Evolutionary conservation across 1,284 basidiomycete genomes (phyloP).

Genomic region (Ustilago nuda): DNA sequence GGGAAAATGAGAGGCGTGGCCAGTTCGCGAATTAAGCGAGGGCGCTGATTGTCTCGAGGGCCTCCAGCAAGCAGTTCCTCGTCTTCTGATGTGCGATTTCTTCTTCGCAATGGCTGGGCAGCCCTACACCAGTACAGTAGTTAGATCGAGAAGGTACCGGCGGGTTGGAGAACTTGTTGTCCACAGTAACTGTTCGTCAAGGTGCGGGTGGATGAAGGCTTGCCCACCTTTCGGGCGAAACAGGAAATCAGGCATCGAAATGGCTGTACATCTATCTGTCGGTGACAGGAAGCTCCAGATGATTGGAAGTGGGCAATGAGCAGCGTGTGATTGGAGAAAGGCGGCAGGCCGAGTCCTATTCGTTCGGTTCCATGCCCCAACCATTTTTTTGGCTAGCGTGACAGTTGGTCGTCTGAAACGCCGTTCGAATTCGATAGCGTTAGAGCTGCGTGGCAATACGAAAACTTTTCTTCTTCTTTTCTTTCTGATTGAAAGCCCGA

Average conservation of each 20-base stretch:
- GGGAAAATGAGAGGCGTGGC: neutral
- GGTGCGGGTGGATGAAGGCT: neutral
- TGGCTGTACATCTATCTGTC: too few species aligned
- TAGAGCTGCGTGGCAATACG: neutral
- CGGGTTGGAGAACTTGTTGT: neutral
- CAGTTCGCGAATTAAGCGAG: constrained; percentile 5
- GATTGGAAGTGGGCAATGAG: neutral
- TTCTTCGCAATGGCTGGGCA: neutral
- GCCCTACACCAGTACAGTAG: too few species aligned
- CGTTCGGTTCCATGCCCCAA: constrained; percentile 6
- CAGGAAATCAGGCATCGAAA: neutral
- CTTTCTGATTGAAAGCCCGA: constrained; percentile 7
- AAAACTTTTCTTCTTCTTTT: constrained; percentile 9
- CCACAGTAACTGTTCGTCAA: neutral
- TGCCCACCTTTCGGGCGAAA: constrained; percentile 1
- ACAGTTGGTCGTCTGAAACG: constrained; percentile 2
- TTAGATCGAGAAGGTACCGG: neutral
- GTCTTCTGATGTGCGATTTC: neutral
- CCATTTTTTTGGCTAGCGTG: neutral
- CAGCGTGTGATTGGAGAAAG: constrained; percentile 10
- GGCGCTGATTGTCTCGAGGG: constrained; percentile 1
- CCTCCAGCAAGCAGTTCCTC: neutral
- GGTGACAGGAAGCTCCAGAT: neutral
- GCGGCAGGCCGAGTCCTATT: neutral
- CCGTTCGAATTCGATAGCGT: neutral